A percentile compares a stretch with the other conserved stretches of the same genome.
phyloP scores from a whole-genome alignment of 1,284 basidiomycete genomes.

The Dichomitus squalens region DNA sequence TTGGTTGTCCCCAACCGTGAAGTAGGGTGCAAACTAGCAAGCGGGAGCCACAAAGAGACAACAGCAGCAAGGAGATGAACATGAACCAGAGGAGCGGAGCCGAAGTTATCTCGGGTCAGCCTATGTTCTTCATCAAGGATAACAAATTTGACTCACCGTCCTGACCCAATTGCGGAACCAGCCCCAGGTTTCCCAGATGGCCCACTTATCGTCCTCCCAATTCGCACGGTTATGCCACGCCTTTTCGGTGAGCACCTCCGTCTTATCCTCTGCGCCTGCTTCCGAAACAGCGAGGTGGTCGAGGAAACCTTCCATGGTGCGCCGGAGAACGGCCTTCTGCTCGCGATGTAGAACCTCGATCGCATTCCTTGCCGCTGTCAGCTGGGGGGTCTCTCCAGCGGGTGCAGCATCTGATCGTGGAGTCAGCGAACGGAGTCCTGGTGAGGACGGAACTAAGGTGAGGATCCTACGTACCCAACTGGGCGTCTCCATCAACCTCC shows the following conservation, averaged over 20 bases:
- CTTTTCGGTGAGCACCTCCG: slow-evolving; percentile 55
- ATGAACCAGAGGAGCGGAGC: too few species aligned
- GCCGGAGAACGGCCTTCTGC: slow-evolving; percentile 70
- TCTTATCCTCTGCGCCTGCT: slow-evolving; percentile 45
- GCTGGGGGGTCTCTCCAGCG: slow-evolving; percentile 60
- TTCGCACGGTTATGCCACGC: slow-evolving; percentile 70
- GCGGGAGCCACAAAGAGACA: too few species aligned
- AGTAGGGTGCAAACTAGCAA: slow-evolving; percentile 71
- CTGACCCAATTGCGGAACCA: slow-evolving; percentile 88
- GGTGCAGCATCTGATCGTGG: slow-evolving; percentile 46
- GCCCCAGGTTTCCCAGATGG: slow-evolving; percentile 81
- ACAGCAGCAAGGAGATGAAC: neutral
- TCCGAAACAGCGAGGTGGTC: slow-evolving; percentile 51
- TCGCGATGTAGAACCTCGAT: slow-evolving; percentile 71
- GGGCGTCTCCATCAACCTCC: slow-evolving; percentile 74
- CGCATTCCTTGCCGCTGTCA: slow-evolving; percentile 72
- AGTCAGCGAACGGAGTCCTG: slow-evolving; percentile 4
- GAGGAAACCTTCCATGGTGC: slow-evolving; percentile 73
- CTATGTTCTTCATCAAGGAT: neutral
- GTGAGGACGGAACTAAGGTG: neutral
- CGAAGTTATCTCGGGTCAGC: too few species aligned
- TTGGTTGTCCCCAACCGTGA: slow-evolving; percentile 31
- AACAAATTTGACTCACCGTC: slow-evolving; percentile 48
- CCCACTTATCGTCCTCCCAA: slow-evolving; percentile 76
- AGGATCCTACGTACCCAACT: slow-evolving; percentile 42